Percentiles rank a stretch among this genome's conserved stretches.
These are phyloP conservation scores for Verticillium nubilum DNA, from an alignment of 2,329 filamentous ascomycete genomes.

Conservation along the genomic window DNA sequence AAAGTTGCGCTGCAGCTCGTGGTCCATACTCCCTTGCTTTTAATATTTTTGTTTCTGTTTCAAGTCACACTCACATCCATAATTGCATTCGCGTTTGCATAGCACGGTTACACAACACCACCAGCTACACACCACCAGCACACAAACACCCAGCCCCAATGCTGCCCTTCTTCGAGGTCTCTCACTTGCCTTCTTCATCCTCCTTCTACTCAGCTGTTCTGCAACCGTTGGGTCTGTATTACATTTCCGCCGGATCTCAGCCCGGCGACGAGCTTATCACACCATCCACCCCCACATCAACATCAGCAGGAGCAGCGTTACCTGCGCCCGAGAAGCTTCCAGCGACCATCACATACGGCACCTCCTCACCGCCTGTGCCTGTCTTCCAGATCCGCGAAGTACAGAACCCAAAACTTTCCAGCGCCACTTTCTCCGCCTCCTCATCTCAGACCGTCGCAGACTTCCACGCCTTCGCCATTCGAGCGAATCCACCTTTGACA, in stretches of 20 bases:
- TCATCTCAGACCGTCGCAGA: constrained; percentile 60
- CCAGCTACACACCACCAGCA: background rate
- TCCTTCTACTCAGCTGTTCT: constrained; percentile 80
- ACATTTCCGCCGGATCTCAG: constrained; percentile 38
- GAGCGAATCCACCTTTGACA: constrained; percentile 39
- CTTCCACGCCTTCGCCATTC: constrained; percentile 66
- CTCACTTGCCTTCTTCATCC: constrained; percentile 70
- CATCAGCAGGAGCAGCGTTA: constrained; percentile 11
- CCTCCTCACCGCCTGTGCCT: constrained; percentile 24
- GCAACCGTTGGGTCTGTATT: constrained; percentile 72
- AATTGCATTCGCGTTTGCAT: too few relatives aligned
- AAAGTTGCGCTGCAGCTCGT: background rate
- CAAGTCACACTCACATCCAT: constrained; percentile 14
- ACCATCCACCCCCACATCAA: background rate
- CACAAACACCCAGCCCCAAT: constrained; percentile 14
- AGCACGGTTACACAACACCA: constrained; percentile 12
- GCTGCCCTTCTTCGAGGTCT: constrained; percentile 57
- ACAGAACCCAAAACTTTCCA: constrained; percentile 32
- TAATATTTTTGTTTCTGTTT: constrained; percentile 2
- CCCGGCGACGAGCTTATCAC: background rate
- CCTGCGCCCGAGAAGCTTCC: background rate
- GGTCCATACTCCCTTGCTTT: too few relatives aligned
- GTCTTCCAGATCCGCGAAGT: constrained; percentile 41
- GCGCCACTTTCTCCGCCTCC: constrained; percentile 63
- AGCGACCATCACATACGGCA: constrained; percentile 37